Percentiles rank a stretch among this genome's conserved stretches.
Evolutionary conservation across 108 stramenopile species (phyloP).

Genomic region (Cyclotella kingstonii): DNA sequence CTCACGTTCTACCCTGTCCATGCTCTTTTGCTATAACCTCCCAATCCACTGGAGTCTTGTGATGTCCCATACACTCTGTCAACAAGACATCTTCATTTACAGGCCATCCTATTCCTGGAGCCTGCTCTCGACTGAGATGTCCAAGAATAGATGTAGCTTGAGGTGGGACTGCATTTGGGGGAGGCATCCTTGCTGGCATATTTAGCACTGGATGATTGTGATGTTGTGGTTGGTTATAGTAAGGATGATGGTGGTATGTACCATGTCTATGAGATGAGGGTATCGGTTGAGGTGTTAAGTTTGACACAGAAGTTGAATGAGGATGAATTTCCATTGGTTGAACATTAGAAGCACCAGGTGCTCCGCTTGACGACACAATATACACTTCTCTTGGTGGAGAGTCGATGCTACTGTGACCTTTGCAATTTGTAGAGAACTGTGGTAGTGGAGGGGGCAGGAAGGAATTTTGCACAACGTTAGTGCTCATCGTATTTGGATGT

Average conservation of each 20-base stretch:
- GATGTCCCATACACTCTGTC: conserved; percentile 19
- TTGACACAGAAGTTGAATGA: too few relatives aligned
- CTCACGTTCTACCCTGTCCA: conserved; percentile 8
- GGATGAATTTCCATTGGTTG: too few relatives aligned
- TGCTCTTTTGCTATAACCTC: conserved; percentile 11
- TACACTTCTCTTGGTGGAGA: conserved; percentile 15
- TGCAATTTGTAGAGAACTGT: background rate
- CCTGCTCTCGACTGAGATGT: conserved; percentile 11
- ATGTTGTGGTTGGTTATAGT: background rate
- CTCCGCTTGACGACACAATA: conserved; percentile 2
- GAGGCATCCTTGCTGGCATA: background rate
- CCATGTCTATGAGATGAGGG: too few relatives aligned
- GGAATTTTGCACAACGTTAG: conserved; percentile 1
- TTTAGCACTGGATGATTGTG: background rate
- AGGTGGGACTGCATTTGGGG: background rate
- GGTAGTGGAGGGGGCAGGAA: conserved; percentile 19
- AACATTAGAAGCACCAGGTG: too few relatives aligned
- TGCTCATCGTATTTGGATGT: background rate
- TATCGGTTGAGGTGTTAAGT: too few relatives aligned
- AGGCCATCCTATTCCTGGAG: conserved; percentile 30
- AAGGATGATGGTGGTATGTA: too few relatives aligned
- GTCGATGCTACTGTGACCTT: background rate
- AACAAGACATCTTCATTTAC: conserved; percentile 12
- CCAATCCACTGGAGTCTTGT: conserved; percentile 20
- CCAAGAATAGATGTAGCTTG: background rate